Conservation (phyloP, 2,329 filamentous ascomycete species). For the Acephala macrosclerotiorum region DNA sequence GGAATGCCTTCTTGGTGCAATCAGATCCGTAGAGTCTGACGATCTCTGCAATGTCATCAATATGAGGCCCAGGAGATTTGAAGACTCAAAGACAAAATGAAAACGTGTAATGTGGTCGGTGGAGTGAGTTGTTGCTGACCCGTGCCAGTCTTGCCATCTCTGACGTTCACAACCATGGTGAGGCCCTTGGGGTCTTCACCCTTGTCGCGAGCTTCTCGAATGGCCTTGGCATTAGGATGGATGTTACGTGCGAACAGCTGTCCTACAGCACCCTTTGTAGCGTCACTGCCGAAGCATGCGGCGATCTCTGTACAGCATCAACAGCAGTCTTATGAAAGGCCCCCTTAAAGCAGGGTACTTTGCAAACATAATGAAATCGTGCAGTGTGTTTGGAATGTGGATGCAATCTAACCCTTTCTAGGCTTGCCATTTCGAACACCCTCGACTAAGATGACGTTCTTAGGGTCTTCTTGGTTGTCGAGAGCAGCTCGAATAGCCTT, state of each 20-base stretch:
- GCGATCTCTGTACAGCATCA: slow-evolving; percentile 25
- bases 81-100: neutral
- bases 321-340: slow-evolving; percentile 2
- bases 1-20: slow-evolving; percentile 17
- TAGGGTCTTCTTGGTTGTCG: slow-evolving; percentile 18
- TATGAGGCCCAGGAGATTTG: neutral
- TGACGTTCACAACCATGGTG: slow-evolving; percentile 1
- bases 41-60: slow-evolving; percentile 22
- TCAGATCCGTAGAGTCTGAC: slow-evolving; percentile 25
- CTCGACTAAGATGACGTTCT: slow-evolving; percentile 7
- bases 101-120: slow-evolving; percentile 14
- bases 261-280: slow-evolving; percentile 52
- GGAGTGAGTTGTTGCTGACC: slow-evolving; percentile 8
- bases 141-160: neutral
- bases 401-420: slow-evolving; percentile 25
- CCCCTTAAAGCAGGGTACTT: too few species aligned
- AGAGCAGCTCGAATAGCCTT: slow-evolving; percentile 42
- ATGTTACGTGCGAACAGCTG: slow-evolving; percentile 41
- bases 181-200: slow-evolving; percentile 42
- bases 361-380: neutral
- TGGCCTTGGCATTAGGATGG: slow-evolving; percentile 46
- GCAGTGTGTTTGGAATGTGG: neutral
- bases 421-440: slow-evolving; percentile 39
- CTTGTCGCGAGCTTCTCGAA: slow-evolving; percentile 39
- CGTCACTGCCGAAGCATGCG: slow-evolving; percentile 50